Base-by-base conservation (phyloP, 1,284 basidiomycete species). In the Abortiporus biennis region DNA sequence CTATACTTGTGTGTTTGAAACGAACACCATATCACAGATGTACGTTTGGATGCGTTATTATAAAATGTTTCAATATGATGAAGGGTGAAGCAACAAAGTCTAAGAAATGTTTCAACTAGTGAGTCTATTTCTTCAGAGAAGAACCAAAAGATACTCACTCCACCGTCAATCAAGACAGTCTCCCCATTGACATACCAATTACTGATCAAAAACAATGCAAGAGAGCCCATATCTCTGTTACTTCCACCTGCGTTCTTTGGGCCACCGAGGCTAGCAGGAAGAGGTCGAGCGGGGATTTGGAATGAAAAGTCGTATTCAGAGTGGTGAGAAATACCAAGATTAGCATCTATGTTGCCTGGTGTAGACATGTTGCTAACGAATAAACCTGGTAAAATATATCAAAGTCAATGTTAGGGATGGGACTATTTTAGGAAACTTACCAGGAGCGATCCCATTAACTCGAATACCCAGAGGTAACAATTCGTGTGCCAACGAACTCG, bases 401-500 rank as follows among this genome's bases (percentile, higher is more conserved):
- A n/a, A n/a, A n/a, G n/a, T n/a, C n/a, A 17, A 43, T 12, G 25
- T 15, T 13, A 19, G n/a, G 19, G 24, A 39, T 2, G 6, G 17
- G 5, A 15, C 12, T n/a, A 23, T 22, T 22, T 38, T 31, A 41
- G 6, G 16, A 17, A 24, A 43, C 54, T 40, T 43, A 61, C 68
- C 70, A 4, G 72, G 72, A 3, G 73, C 72, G 38, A 74, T 76
- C 3, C 72, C 72, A 49, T 74, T 76, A n/a, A 76, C 73, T n/a
- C 72, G 59, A 40, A 76, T 69, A 1, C 72, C 71, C n/a, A 74
- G 59, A 1, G 72, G 72, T 6, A 74, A 56, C 1, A 76, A 57
- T 51, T 74, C 73, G 47, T 72, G 68, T 11, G 73, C 73, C n/a
- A 76, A 63, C 4, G 66, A 59, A 8, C 67, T 55, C 2, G 71